Evolutionary conservation across 352 stramenopile species (phyloP).

Genomic region (Peronospora farinosa): DNA sequence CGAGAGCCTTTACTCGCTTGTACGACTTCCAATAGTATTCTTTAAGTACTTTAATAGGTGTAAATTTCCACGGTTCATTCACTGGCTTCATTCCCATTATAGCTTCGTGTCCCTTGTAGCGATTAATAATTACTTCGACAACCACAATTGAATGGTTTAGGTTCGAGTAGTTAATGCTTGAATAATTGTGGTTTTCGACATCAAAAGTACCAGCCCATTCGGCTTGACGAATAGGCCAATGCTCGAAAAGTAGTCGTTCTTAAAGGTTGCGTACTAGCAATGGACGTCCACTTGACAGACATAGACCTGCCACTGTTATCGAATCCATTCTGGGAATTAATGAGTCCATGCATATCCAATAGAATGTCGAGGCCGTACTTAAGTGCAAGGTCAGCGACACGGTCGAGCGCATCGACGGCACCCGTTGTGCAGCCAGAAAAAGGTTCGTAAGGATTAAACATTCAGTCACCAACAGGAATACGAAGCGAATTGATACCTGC

Average conservation of each 20-base stretch:
- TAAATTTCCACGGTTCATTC: constrained; percentile 95
- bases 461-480: constrained; percentile 93
- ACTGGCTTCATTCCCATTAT: constrained; percentile 91
- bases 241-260: constrained; percentile 89
- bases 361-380: constrained; percentile 87
- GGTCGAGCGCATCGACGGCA: constrained; percentile 87
- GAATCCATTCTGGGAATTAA: constrained; percentile 93
- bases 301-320: constrained; percentile 90
- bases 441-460: constrained; percentile 92
- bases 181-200: constrained; percentile 81
- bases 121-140: constrained; percentile 87
- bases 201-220: constrained; percentile 91
- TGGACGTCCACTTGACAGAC: constrained; percentile 88
- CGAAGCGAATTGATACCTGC: constrained; percentile 78
- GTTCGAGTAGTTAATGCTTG: constrained; percentile 88
- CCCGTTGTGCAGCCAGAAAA: constrained; percentile 91
- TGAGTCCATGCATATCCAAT: constrained; percentile 90
- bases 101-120: constrained; percentile 84
- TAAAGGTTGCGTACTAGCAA: constrained; percentile 72
- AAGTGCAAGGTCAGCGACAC: constrained; percentile 76
- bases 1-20: constrained; percentile 88
- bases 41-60: constrained; percentile 88
- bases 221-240: constrained; percentile 89
- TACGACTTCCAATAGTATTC: constrained; percentile 97
- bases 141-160: constrained; percentile 88